These are phyloP conservation scores for Clavispora carvajalis DNA, from an alignment of 805 yeast genomes.

Conservation along the genomic window DNA sequence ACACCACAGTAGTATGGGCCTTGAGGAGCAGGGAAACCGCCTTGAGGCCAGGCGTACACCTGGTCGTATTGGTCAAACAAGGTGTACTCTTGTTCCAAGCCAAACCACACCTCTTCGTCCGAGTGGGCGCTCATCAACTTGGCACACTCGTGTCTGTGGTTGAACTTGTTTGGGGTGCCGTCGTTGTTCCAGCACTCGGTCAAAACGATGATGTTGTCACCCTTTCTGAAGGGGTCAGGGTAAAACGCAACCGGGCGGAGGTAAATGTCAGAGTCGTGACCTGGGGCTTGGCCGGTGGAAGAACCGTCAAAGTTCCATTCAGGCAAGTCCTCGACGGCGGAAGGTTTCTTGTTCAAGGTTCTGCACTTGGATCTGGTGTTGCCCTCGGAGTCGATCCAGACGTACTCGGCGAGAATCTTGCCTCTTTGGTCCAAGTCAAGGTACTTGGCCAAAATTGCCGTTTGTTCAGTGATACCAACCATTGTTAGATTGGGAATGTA, in stretches of 20 bases:
- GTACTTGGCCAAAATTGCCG: constrained; percentile 79
- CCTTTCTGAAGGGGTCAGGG: constrained; percentile 97
- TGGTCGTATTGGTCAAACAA: constrained; percentile 85
- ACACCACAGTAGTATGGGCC: constrained; percentile 99
- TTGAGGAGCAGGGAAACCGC: constrained; percentile 99
- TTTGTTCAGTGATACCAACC: constrained; percentile 54
- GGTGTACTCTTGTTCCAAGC: constrained; percentile 98
- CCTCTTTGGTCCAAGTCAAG: constrained; percentile 81
- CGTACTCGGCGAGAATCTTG: constrained; percentile 87
- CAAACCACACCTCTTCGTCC: constrained; percentile 88
- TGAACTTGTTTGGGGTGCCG: constrained; percentile 97
- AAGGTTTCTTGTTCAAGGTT: constrained; percentile 67
- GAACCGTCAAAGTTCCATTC: constrained; percentile 99
- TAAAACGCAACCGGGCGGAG: constrained; percentile 93
- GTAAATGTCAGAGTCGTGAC: constrained; percentile 92
- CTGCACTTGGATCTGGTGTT: constrained; percentile 90
- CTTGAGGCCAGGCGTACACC: constrained; percentile 98
- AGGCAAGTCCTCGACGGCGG: constrained; percentile 80
- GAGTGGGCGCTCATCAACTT: constrained; percentile 91
- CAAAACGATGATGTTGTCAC: constrained; percentile 91
- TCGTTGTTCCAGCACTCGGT: constrained; percentile 98
- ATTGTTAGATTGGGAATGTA: constrained; percentile 10
- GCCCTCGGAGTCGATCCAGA: constrained; percentile 96
- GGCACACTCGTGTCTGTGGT: constrained; percentile 96
- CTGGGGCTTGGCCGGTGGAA: constrained; percentile 98